Evolutionary conservation across 352 stramenopile genomes (phyloP).

Genomic region (Thraustochytrium striatum): DNA sequence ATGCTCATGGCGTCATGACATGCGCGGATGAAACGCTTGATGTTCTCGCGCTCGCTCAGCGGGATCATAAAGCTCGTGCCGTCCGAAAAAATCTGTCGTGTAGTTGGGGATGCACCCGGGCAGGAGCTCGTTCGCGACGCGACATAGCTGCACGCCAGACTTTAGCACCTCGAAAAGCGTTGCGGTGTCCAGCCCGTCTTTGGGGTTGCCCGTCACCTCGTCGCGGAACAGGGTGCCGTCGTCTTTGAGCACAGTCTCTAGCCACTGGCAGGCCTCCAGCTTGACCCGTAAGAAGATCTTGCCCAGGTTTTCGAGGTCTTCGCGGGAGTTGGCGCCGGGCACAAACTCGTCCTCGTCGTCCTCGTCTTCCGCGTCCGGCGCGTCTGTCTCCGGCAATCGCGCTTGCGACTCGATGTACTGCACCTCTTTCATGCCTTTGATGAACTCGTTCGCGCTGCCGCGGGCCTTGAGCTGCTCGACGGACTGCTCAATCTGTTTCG

Average conservation of each 20-base stretch:
- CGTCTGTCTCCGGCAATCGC: background rate
- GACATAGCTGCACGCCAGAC: constrained; percentile 34
- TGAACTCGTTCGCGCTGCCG: background rate
- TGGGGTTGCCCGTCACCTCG: background rate
- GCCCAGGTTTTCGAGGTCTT: constrained; percentile 44
- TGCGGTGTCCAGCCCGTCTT: constrained; percentile 11
- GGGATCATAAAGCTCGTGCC: constrained; percentile 34
- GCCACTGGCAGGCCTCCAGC: constrained; percentile 26
- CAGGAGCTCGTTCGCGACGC: constrained; percentile 23
- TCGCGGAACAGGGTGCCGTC: background rate
- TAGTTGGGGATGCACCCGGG: constrained; percentile 37
- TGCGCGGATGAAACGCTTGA: constrained; percentile 38
- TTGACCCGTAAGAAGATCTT: constrained; percentile 47
- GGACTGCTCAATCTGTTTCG: constrained; percentile 31
- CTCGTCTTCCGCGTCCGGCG: background rate
- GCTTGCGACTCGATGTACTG: constrained; percentile 29
- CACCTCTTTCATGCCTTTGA: constrained; percentile 13
- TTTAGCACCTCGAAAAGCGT: constrained; percentile 43
- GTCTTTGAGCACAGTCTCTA: constrained; percentile 22
- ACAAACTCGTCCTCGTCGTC: background rate
- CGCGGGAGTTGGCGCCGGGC: constrained; percentile 18
- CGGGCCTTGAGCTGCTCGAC: background rate
- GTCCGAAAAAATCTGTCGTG: constrained; percentile 21
- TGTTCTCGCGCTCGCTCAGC: constrained; percentile 40
- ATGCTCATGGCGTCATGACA: constrained; percentile 47